Evolutionary conservation across 2,329 filamentous ascomycete genomes (phyloP).

Genomic region (Camillea tinctor): DNA sequence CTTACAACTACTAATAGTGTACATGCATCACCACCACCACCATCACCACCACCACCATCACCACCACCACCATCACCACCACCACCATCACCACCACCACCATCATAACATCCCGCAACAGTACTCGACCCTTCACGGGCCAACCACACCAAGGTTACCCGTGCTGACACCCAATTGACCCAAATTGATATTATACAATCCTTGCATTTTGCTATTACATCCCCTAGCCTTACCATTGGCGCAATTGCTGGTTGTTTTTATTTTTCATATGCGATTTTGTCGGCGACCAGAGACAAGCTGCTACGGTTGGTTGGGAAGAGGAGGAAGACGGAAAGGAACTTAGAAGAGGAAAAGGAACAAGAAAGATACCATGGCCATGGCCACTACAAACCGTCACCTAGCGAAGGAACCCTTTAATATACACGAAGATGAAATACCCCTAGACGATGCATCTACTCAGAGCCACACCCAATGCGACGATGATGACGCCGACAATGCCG

Average conservation of each 20-base stretch:
- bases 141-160: not conserved
- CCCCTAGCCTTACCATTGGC: conserved; percentile 2
- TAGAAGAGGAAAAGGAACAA: conserved; percentile 1
- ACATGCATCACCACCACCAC: too few species aligned
- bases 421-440: not conserved
- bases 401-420: not conserved
- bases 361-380: not conserved
- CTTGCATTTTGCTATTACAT: conserved; percentile 6
- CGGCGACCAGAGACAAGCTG: not conserved
- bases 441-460: conserved; percentile 31
- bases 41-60: too few species aligned
- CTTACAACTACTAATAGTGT: too few species aligned
- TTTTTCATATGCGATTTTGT: not conserved
- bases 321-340: not conserved
- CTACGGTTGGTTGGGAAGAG: conserved; percentile 3
- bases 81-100: not conserved
- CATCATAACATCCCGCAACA: not conserved
- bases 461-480: conserved; percentile 35
- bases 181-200: not conserved
- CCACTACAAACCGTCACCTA: not conserved
- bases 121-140: not conserved
- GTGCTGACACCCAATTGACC: not conserved
- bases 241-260: not conserved
- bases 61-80: too few species aligned
- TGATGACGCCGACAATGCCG: too few species aligned